Evolutionary conservation across 2,329 filamentous ascomycete species (phyloP).

Genomic region (Zarea fungicola): DNA sequence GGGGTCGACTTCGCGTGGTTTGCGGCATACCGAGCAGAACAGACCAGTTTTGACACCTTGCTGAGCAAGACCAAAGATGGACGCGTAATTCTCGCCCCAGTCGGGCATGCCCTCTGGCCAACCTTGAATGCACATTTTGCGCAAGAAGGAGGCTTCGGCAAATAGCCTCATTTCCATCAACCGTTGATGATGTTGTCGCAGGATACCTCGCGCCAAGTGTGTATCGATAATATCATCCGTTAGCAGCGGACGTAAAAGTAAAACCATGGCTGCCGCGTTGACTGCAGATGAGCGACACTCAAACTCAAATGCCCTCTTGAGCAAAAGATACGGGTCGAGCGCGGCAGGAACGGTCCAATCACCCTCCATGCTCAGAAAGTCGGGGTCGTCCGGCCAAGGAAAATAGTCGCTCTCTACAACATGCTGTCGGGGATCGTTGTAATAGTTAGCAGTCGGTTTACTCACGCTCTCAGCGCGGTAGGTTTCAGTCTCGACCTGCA

Average conservation of each 20-base stretch:
- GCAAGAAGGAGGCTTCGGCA: slow-evolving; percentile 54
- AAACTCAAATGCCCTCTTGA: slow-evolving; percentile 50
- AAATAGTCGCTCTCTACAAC: slow-evolving; percentile 56
- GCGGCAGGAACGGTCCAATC: slow-evolving; percentile 27
- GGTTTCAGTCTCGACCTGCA: slow-evolving; percentile 15
- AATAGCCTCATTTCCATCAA: slow-evolving; percentile 56
- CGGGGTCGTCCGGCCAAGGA: slow-evolving; percentile 52
- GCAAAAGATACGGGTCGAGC: slow-evolving; percentile 50
- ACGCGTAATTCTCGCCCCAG: slow-evolving; percentile 51
- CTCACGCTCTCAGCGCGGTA: slow-evolving; percentile 21
- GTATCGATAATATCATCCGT: slow-evolving; percentile 49
- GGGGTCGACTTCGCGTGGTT: slow-evolving; percentile 50
- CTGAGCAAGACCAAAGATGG: slow-evolving; percentile 50
- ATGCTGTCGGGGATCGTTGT: slow-evolving; percentile 34
- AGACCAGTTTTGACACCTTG: slow-evolving; percentile 49
- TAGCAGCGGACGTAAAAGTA: slow-evolving; percentile 54
- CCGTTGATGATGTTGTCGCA: slow-evolving; percentile 55
- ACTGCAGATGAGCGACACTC: slow-evolving; percentile 52
- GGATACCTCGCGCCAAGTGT: slow-evolving; percentile 49
- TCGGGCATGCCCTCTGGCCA: slow-evolving; percentile 47
- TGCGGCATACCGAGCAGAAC: slow-evolving; percentile 51
- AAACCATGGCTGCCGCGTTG: slow-evolving; percentile 55
- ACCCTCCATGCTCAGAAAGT: slow-evolving; percentile 40
- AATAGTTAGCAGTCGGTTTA: slow-evolving; percentile 24
- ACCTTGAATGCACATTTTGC: slow-evolving; percentile 55